A percentile compares a stretch with the other conserved stretches of the same genome.
phyloP scores from a whole-genome alignment of 495 filamentous ascomycete genomes.

The Neurospora sp. region DNA sequence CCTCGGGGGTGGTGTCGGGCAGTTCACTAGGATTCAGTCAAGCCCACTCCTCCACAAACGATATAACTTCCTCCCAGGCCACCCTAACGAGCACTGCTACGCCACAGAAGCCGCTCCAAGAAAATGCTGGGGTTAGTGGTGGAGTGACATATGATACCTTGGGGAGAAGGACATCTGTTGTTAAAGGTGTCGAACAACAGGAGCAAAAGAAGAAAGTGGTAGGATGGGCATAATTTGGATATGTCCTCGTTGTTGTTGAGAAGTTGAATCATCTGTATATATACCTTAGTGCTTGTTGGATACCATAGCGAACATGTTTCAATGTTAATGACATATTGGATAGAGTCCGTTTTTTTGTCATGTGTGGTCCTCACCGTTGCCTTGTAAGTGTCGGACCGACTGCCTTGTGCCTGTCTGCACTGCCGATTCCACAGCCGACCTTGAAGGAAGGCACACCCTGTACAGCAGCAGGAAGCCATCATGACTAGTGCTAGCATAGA shows the following conservation, averaged over 20 bases:
- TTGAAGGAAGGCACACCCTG: too few species aligned
- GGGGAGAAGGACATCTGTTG: neutral
- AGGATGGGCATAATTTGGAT: neutral
- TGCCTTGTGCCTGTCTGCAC: too few species aligned
- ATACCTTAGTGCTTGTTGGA: neutral
- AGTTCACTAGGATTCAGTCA: neutral
- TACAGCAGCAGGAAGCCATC: too few species aligned
- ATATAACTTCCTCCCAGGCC: too few species aligned
- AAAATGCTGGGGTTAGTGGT: neutral
- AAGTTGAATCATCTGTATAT: neutral
- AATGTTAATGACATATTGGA: neutral
- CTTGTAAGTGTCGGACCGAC: neutral
- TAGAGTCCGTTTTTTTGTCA: neutral
- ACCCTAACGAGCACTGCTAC: neutral
- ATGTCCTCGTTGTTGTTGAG: neutral
- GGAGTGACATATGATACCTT: neutral
- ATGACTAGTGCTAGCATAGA: too few species aligned
- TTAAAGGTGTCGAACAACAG: neutral
- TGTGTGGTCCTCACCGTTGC: neutral
- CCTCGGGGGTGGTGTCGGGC: neutral
- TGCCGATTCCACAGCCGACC: too few species aligned
- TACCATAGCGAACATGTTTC: neutral
- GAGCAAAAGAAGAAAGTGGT: neutral
- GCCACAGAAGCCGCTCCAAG: neutral
- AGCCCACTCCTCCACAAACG: too few species aligned